Percentiles rank a stretch among this genome's conserved stretches.
Conservation (phyloP, 1,139 yeast genomes). For the Pichia cactophila region DNA sequence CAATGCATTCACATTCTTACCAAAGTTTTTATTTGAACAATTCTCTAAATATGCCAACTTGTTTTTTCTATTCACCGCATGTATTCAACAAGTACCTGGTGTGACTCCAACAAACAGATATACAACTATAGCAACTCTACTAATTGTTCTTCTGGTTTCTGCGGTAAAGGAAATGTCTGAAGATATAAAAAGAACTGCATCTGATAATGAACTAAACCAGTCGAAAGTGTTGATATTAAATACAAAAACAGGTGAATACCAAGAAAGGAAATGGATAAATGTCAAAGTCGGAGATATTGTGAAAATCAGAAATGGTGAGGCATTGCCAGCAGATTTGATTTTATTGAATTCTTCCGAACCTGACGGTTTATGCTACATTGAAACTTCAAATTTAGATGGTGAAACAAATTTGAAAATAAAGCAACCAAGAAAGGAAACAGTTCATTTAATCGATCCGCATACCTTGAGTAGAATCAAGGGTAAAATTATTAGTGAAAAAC, state of each 20-base stretch:
- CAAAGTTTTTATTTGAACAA: slow-evolving; percentile 92
- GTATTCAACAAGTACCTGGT: slow-evolving; percentile 93
- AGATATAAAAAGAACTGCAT: slow-evolving; percentile 80
- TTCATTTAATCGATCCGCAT: slow-evolving; percentile 60
- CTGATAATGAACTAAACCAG: slow-evolving; percentile 78
- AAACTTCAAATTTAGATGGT: slow-evolving; percentile 96
- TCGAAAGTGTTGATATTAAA: slow-evolving; percentile 70
- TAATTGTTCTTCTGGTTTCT: slow-evolving; percentile 78
- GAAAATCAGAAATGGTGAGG: slow-evolving; percentile 76
- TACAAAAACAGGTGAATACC: slow-evolving; percentile 51
- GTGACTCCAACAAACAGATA: slow-evolving; percentile 95
- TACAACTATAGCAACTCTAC: slow-evolving; percentile 88
- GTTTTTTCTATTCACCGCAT: slow-evolving; percentile 86
- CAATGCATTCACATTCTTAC: slow-evolving; percentile 85
- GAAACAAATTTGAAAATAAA: slow-evolving; percentile 95
- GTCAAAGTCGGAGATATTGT: slow-evolving; percentile 90
- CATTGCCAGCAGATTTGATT: slow-evolving; percentile 90
- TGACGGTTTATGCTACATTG: slow-evolving; percentile 94
- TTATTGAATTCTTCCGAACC: slow-evolving; percentile 91
- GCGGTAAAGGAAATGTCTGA: slow-evolving; percentile 89
- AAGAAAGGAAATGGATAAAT: slow-evolving; percentile 71
- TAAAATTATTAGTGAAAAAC: slow-evolving; percentile 73
- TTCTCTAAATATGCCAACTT: slow-evolving; percentile 95
- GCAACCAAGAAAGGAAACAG: slow-evolving; percentile 76
- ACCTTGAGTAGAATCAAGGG: slow-evolving; percentile 51